Conservation (phyloP, 2,329 filamentous ascomycete genomes). For the Fusarium globosum region DNA sequence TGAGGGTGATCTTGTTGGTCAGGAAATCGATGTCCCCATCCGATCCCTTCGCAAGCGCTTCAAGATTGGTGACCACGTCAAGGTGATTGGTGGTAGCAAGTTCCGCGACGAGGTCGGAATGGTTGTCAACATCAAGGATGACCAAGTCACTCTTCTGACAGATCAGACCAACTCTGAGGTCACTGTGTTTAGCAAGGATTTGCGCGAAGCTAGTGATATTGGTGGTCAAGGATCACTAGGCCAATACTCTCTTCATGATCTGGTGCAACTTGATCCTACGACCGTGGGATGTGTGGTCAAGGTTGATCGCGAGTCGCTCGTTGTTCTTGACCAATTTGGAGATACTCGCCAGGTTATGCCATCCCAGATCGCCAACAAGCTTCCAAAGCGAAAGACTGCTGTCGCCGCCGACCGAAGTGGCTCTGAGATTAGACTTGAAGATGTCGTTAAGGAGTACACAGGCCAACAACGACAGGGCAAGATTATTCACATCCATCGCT, state of each 20-base stretch:
- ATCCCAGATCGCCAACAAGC: constrained; percentile 90
- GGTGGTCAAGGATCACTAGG: constrained; percentile 86
- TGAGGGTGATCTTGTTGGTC: constrained; percentile 83
- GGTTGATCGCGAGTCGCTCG: constrained; percentile 91
- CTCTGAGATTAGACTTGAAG: constrained; percentile 90
- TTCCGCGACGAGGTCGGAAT: constrained; percentile 97
- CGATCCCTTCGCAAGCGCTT: constrained; percentile 95
- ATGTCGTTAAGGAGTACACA: constrained; percentile 89
- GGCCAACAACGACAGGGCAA: constrained; percentile 88
- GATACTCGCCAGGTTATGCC: constrained; percentile 85
- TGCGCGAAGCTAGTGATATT: constrained; percentile 92
- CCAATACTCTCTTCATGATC: constrained; percentile 90
- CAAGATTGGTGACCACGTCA: constrained; percentile 94
- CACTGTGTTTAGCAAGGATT: constrained; percentile 96
- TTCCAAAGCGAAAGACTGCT: constrained; percentile 83
- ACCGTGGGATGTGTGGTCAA: constrained; percentile 95
- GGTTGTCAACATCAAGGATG: constrained; percentile 92
- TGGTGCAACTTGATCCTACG: constrained; percentile 91
- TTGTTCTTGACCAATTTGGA: constrained; percentile 90
- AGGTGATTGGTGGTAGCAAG: constrained; percentile 95
- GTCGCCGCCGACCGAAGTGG: constrained; percentile 94
- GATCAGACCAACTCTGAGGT: constrained; percentile 95
- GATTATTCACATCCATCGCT: constrained; percentile 93
- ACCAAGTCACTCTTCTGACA: constrained; percentile 90
- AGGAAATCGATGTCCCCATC: constrained; percentile 90